Percentiles rank a stretch among this genome's conserved stretches.
Evolutionary conservation across 768 basidiomycete genomes (phyloP).

Genomic region (Udeniomyces megalosporus): DNA sequence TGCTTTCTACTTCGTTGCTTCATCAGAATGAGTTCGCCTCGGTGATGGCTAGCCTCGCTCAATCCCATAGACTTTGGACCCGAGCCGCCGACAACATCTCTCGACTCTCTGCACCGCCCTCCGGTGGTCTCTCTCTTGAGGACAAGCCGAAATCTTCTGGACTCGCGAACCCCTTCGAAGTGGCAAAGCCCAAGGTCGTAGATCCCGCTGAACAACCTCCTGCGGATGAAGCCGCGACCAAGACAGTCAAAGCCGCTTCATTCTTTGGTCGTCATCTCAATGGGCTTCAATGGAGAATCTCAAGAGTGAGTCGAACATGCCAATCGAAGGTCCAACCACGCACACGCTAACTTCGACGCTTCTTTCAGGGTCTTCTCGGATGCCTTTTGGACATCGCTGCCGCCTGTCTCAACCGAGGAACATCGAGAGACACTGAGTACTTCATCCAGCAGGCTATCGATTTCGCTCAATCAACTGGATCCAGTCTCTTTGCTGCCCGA

Average conservation of each 20-base stretch:
- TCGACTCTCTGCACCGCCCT: background rate
- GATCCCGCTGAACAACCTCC: slow-evolving; percentile 14
- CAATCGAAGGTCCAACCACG: no score
- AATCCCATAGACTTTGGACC: slow-evolving; percentile 15
- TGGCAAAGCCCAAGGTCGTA: slow-evolving; percentile 17
- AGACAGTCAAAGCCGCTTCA: slow-evolving; percentile 21
- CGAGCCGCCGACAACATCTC: slow-evolving; percentile 10
- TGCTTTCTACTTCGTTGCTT: background rate
- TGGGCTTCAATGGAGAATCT: slow-evolving; percentile 57
- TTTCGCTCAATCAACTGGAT: slow-evolving; percentile 51
- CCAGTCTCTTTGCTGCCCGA: slow-evolving; percentile 47
- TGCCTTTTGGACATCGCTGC: slow-evolving; percentile 50
- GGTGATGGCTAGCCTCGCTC: background rate
- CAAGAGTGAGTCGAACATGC: slow-evolving; percentile 33
- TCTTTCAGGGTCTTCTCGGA: slow-evolving; percentile 39
- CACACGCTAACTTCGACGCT: no score
- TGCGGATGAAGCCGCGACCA: background rate
- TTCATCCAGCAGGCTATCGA: slow-evolving; percentile 63
- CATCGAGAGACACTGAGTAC: slow-evolving; percentile 67
- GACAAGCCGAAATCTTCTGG: background rate
- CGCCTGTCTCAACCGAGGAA: slow-evolving; percentile 56
- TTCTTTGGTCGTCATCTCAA: slow-evolving; percentile 33
- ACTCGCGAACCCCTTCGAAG: slow-evolving; percentile 16
- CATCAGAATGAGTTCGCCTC: slow-evolving; percentile 6
- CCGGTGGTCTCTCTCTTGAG: background rate